Evolutionary conservation across 2,329 filamentous ascomycete genomes (phyloP).

Genomic region (Talaromyces sp.): DNA sequence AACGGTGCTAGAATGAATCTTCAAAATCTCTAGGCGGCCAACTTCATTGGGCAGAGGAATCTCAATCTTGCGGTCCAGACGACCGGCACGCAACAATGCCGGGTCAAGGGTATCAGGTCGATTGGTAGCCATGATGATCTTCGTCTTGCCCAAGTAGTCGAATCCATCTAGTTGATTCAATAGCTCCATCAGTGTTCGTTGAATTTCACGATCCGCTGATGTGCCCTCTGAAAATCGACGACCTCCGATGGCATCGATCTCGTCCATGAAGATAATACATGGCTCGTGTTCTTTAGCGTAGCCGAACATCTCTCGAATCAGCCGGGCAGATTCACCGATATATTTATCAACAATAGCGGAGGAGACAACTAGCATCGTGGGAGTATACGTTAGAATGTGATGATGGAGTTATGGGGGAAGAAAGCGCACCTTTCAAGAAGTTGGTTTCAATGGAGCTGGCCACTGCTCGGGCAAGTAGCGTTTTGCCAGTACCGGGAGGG

Average conservation of each 20-base stretch:
- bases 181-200: constrained; percentile 96
- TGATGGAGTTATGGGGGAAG: neutral
- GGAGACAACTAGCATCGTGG: constrained; percentile 72
- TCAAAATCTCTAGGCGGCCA: constrained; percentile 91
- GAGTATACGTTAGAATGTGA: neutral
- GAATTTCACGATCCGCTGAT: constrained; percentile 95
- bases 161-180: constrained; percentile 98
- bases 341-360: constrained; percentile 99
- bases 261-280: constrained; percentile 99
- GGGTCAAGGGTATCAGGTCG: constrained; percentile 94
- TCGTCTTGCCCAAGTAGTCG: constrained; percentile 98
- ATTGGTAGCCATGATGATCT: constrained; percentile 99
- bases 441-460: constrained; percentile 97
- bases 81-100: constrained; percentile 85
- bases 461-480: constrained; percentile 87
- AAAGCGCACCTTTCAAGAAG: constrained; percentile 81
- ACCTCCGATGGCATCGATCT: constrained; percentile 98
- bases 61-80: constrained; percentile 96
- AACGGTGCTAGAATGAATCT: constrained; percentile 90
- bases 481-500: constrained; percentile 96
- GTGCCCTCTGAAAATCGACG: constrained; percentile 96
- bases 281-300: constrained; percentile 99
- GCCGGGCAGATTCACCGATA: constrained; percentile 93
- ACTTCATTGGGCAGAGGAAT: constrained; percentile 97
- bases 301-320: constrained; percentile 99